Evolutionary conservation across 2,329 filamentous ascomycete species (phyloP), one percentile per base, ranked within the genome.

Genomic region (Pseudomassariella vexata): DNA sequence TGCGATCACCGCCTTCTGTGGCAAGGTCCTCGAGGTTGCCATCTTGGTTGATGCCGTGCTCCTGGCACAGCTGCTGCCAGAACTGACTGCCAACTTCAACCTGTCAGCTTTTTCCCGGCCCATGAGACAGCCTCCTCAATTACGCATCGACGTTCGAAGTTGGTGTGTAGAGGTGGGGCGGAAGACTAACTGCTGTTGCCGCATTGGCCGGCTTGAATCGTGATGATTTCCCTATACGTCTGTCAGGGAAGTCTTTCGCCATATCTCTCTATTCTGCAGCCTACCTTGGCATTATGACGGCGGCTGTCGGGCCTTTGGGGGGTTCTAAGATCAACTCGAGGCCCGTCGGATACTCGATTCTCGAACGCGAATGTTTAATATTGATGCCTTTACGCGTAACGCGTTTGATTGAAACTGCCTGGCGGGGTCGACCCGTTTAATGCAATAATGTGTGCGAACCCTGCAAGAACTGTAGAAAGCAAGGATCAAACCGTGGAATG

Each of bases 21-120:
- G 92, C 92, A 66, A 95, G 95, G 60, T 95, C 89, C 57, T 95
- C 89, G 37, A 98, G 75, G 58, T 96, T 96, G 37, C 92, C 92
- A 63, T 96, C 88, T 57, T 92, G 87, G 53, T 84, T 95, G 66
- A 98, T 98, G 41, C 94, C 92, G 57, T 98, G 92, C 64, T 98
- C 92, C 58, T 90, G 84, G 62, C 92, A 98, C 39, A 96, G 77
- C 65, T 96, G 92, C 61, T 96, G 90, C 92, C 92, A 98, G 66
- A 98, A 98, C 57, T 96, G 87, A 53, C 86, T 90, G 38, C 92
- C 92, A 59, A 96, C 88, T 95, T 52, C 23, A 39, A 17, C 33
- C 11, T 30, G 48, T 67, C 44, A 68, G 59, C 33, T 8, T 30
- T 28, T 30, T 33, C 16, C 15, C 15, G 18, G n/a, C 19, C 18